Evolutionary conservation across 2,329 filamentous ascomycete genomes (phyloP).

Genomic region (Trichoderma cornu-damae): DNA sequence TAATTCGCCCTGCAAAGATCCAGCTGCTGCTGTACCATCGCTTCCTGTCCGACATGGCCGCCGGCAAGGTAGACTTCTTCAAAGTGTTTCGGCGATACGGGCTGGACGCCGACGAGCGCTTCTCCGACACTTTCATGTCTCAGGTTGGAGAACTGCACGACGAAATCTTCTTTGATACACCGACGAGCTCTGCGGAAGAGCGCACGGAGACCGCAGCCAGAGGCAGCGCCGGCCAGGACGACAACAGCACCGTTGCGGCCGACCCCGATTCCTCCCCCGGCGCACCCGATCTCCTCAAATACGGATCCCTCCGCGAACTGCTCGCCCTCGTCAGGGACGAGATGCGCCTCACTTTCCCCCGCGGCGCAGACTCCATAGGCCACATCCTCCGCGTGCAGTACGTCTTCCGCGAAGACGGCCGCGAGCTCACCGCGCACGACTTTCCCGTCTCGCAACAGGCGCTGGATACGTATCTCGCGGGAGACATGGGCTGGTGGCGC

Average conservation of each 20-base stretch:
- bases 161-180: constrained; percentile 53
- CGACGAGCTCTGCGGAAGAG: constrained; percentile 32
- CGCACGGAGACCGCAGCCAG: not conserved
- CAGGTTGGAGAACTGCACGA: constrained; percentile 67
- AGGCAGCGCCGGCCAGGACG: constrained; percentile 14
- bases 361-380: constrained; percentile 44
- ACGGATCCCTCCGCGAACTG: constrained; percentile 45
- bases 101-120: constrained; percentile 58
- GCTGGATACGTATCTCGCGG: constrained; percentile 60
- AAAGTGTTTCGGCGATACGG: constrained; percentile 66
- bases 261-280: constrained; percentile 19
- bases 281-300: constrained; percentile 39
- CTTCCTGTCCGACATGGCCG: constrained; percentile 71
- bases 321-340: constrained; percentile 43
- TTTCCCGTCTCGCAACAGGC: constrained; percentile 61
- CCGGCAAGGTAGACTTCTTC: constrained; percentile 63
- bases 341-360: constrained; percentile 48
- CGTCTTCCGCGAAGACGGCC: constrained; percentile 47
- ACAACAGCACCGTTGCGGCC: not conserved
- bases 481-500: constrained; percentile 82
- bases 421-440: constrained; percentile 50
- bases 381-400: constrained; percentile 51
- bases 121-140: constrained; percentile 75
- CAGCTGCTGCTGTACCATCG: constrained; percentile 88
- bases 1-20: constrained; percentile 72